Conservation (phyloP, 495 filamentous ascomycete species). For the Aspergillus bertholletiae region DNA sequence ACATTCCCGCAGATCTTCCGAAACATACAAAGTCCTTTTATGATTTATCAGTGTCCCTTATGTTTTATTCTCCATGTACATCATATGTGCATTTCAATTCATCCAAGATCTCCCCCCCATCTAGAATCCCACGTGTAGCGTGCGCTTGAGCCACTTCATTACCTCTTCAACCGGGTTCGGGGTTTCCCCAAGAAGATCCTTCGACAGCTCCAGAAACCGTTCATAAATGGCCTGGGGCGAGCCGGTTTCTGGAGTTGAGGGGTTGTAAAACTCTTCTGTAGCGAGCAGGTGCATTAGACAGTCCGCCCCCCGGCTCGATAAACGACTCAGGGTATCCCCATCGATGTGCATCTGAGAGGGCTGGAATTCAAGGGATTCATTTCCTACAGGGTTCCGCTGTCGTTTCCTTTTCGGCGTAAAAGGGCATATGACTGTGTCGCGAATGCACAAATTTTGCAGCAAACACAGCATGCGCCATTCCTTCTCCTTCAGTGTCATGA, state of each 20-base stretch:
- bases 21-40: too few relatives aligned
- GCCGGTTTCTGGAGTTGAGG: constrained; percentile 7
- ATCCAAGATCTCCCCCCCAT: background rate
- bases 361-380: constrained; percentile 29
- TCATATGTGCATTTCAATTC: background rate
- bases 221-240: constrained; percentile 15
- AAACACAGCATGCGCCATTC: constrained; percentile 60
- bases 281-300: constrained; percentile 38
- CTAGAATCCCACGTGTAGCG: constrained; percentile 24
- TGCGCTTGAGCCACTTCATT: constrained; percentile 29
- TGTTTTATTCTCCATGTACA: background rate
- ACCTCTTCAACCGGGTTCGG: constrained; percentile 20
- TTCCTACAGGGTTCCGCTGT: constrained; percentile 22
- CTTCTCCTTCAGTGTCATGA: constrained; percentile 51
- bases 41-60: background rate
- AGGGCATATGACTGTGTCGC: constrained; percentile 35
- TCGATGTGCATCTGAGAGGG: constrained; percentile 59
- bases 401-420: constrained; percentile 26
- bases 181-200: constrained; percentile 21
- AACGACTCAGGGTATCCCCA: constrained; percentile 58
- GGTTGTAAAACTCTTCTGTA: constrained; percentile 15
- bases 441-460: constrained; percentile 56
- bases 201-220: constrained; percentile 25
- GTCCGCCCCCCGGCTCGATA: constrained; percentile 47
- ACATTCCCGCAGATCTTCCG: too few relatives aligned